Evolutionary conservation across 768 basidiomycete genomes (phyloP), one percentile per base, ranked within the genome.

Genomic region (Cystobasidium tubakii): DNA sequence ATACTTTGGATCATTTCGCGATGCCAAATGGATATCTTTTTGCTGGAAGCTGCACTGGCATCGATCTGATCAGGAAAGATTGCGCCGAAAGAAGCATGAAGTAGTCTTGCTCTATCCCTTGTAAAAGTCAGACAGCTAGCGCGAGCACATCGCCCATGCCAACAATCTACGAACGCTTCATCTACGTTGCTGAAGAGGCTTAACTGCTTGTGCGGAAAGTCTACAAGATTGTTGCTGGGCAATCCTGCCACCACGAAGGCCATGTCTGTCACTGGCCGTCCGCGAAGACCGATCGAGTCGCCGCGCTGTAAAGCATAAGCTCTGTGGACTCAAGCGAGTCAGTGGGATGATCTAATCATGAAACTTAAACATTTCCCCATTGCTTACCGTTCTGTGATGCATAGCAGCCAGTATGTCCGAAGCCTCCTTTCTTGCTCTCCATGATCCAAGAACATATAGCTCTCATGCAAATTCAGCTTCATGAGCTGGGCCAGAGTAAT

Each of bases 301-400:
- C 54, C 54, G 19, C 31, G 54, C 54, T 57, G 54, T 33, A 57
- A 19, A 6, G 54, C 54, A 57, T 57, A 57, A 57, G 54, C 54
- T 6, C 54, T 25, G 23, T 6, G 15, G 39, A 15, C 7, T 39
- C 39, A 6, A 39, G 15, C 39, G 39, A 39, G 39, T 6, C 39
- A 6, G 39, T 39, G 39, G n/a, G n/a, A n/a, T n/a, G n/a, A n/a
- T n/a, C n/a, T n/a, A n/a, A n/a, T n/a, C n/a, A n/a, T n/a, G n/a
- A n/a, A n/a, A n/a, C n/a, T n/a, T n/a, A n/a, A n/a, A n/a, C n/a
- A n/a, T n/a, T n/a, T n/a, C n/a, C n/a, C n/a, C n/a, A n/a, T n/a
- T n/a, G 15, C 39, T 6, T 39, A 39, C 39, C 39, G 39, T 39
- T 39, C 54, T 4, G 54, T 57, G 54, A 57, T 57, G 19, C 25